Conservation (phyloP, 257 asterid species). For the Capsicum chinense region DNA sequence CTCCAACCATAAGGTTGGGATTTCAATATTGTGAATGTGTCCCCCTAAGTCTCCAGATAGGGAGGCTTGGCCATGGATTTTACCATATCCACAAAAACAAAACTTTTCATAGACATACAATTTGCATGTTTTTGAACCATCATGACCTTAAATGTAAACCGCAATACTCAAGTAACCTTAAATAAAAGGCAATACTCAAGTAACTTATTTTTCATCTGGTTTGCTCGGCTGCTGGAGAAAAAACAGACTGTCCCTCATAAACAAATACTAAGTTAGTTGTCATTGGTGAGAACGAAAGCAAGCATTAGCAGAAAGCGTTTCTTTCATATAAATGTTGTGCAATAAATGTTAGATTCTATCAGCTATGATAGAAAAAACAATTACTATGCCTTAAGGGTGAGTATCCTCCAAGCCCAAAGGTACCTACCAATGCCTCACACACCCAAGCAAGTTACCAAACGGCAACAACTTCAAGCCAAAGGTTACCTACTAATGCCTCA, state of each 20-base stretch:
- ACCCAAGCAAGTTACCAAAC: no score
- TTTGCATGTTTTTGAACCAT: not conserved
- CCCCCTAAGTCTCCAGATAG: not conserved
- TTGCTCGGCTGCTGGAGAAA: not conserved
- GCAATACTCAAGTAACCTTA: not conserved
- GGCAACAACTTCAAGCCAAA: not conserved
- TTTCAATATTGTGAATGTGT: not conserved
- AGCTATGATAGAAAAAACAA: not conserved
- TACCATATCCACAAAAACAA: not conserved
- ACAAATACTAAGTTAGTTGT: not conserved
- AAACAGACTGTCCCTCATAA: not conserved
- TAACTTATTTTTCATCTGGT: not conserved
- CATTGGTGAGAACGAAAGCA: not conserved
- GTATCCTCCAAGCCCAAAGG: no score
- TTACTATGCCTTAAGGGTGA: not conserved
- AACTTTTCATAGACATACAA: not conserved
- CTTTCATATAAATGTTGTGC: not conserved
- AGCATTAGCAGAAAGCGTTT: not conserved
- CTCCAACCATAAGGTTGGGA: not conserved
- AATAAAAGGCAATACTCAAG: not conserved
- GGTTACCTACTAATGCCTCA: not conserved
- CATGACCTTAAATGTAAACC: not conserved
- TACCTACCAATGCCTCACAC: not conserved
- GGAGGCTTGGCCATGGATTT: not conserved
- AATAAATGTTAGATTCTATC: constrained; percentile 7